phyloP scores from a whole-genome alignment of 805 yeast genomes.

The Ogataea wickerhamii region DNA sequence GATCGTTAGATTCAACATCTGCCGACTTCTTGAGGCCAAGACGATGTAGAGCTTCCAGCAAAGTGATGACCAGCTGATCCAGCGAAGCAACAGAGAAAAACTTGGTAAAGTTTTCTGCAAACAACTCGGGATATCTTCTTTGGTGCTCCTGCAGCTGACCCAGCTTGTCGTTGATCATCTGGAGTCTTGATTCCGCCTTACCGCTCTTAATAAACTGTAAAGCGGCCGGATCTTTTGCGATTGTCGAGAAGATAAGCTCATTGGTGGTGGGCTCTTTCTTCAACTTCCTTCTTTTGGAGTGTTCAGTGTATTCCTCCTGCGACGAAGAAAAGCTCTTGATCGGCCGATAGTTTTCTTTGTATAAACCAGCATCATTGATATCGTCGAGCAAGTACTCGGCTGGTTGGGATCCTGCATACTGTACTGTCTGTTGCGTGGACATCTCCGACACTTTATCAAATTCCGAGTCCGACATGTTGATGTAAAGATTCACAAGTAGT shows the following conservation, averaged over 20 bases:
- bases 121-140: constrained; percentile 24
- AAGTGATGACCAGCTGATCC: constrained; percentile 39
- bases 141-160: constrained; percentile 16
- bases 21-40: constrained; percentile 36
- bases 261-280: constrained; percentile 29
- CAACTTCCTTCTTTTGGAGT: constrained; percentile 31
- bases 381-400: constrained; percentile 38
- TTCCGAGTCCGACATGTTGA: constrained; percentile 51
- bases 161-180: constrained; percentile 22
- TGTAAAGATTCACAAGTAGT: constrained; percentile 48
- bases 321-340: constrained; percentile 33
- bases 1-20: constrained; percentile 18
- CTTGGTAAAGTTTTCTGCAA: constrained; percentile 46
- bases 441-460: constrained; percentile 30
- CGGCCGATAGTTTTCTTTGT: constrained; percentile 26
- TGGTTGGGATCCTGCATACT: constrained; percentile 45
- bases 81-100: constrained; percentile 46
- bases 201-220: constrained; percentile 40
- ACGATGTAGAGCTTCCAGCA: constrained; percentile 41
- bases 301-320: constrained; percentile 40
- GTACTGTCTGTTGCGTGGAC: constrained; percentile 21
- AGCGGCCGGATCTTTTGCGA: constrained; percentile 49
- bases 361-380: constrained; percentile 23
- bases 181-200: constrained; percentile 15
- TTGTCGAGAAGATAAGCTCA: constrained; percentile 34